phyloP scores from a whole-genome alignment of 441 rosid species.

The Eruca vesicaria region DNA sequence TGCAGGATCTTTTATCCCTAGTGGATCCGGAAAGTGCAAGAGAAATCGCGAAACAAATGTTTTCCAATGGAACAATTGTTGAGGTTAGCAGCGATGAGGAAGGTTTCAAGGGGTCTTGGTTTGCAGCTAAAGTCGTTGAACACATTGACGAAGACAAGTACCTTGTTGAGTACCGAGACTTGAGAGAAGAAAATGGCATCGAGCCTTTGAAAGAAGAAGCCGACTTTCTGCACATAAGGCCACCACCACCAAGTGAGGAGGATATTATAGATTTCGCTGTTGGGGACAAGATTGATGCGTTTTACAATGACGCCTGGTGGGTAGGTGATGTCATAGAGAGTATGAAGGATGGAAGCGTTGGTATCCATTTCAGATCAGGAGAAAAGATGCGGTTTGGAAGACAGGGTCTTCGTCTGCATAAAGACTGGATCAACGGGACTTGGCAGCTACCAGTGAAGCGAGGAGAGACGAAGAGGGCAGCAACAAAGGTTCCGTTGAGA shows the following conservation, averaged over 20 bases:
- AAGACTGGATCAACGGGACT: constrained; percentile 31
- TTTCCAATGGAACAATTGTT: constrained; percentile 45
- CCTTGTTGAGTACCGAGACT: constrained; percentile 57
- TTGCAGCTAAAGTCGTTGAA: constrained; percentile 57
- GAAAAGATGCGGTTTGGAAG: constrained; percentile 34
- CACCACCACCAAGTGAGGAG: constrained; percentile 48
- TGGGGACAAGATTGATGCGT: constrained; percentile 79
- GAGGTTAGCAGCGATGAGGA: constrained; percentile 93
- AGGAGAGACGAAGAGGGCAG: constrained; percentile 21
- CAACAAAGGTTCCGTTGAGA: constrained; percentile 21
- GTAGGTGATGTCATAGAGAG: constrained; percentile 56
- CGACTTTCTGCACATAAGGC: constrained; percentile 55
- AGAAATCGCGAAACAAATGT: constrained; percentile 29
- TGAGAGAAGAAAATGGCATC: constrained; percentile 68
- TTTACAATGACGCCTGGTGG: constrained; percentile 89
- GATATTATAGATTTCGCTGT: constrained; percentile 38
- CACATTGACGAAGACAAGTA: constrained; percentile 43
- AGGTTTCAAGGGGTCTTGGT: constrained; percentile 89
- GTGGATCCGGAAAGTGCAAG: constrained; percentile 17
- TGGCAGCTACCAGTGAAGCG: constrained; percentile 30
- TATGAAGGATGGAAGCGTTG: constrained; percentile 39
- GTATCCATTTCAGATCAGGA: constrained; percentile 49
- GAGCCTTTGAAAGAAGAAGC: constrained; percentile 65
- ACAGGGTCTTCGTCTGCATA: constrained; percentile 27
- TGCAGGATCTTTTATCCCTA: constrained; percentile 24